These are phyloP conservation scores for Cnidoscolus chayamansa DNA, from an alignment of 441 rosid species.

Conservation along the genomic window DNA sequence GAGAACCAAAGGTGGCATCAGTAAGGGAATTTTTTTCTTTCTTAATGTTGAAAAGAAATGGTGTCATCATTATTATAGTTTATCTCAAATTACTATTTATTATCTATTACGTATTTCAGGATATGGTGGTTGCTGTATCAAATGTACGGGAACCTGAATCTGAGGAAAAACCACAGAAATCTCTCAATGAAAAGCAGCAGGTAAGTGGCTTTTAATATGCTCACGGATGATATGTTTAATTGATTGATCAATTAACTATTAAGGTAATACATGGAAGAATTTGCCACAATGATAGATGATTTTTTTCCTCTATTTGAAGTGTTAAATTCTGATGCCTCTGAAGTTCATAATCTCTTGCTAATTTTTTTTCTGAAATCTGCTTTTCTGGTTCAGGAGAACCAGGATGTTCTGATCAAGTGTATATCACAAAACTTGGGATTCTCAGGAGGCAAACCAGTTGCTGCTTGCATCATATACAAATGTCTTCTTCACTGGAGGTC, in stretches of 20 bases:
- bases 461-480: constrained; percentile 95
- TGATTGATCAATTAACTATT: not conserved
- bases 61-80: not conserved
- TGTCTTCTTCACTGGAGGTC: constrained; percentile 99
- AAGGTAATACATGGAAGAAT: not conserved
- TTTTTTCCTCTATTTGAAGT: not conserved
- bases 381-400: constrained; percentile 75
- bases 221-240: not conserved
- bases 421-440: constrained; percentile 90
- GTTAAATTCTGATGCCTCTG: constrained; percentile 5
- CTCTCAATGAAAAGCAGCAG: constrained; percentile 98
- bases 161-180: constrained; percentile 97
- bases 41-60: constrained; percentile 7
- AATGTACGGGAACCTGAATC: constrained; percentile 76
- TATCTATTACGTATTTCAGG: constrained; percentile 40
- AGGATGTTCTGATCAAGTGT: constrained; percentile 90
- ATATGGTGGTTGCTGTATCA: constrained; percentile 48
- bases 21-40: constrained; percentile 39
- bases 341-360: constrained; percentile 17
- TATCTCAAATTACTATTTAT: constrained; percentile 25
- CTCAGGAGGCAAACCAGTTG: constrained; percentile 87
- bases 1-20: constrained; percentile 59
- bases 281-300: not conserved
- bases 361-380: constrained; percentile 20
- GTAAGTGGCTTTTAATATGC: constrained; percentile 32